These are phyloP conservation scores for Candida piceae DNA, from an alignment of 805 yeast species.

Conservation along the genomic window DNA sequence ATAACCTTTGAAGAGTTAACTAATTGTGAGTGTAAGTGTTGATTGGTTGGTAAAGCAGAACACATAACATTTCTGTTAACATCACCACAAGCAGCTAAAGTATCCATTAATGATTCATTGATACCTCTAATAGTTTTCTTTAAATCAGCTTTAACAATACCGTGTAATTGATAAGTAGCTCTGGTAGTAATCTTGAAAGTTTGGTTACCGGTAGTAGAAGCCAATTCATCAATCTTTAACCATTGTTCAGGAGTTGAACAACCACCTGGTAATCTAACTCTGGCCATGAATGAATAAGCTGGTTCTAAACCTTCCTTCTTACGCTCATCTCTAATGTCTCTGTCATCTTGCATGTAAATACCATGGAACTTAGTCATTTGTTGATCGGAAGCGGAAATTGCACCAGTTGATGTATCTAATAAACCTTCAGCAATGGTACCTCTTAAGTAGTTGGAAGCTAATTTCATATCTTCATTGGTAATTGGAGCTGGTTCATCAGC, in stretches of 20 bases:
- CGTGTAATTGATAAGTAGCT: constrained; percentile 95
- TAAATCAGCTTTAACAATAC: constrained; percentile 83
- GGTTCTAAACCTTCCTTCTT: constrained; percentile 93
- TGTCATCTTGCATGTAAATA: constrained; percentile 96
- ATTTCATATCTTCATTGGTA: constrained; percentile 94
- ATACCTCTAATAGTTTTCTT: constrained; percentile 90
- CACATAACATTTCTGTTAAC: constrained; percentile 95
- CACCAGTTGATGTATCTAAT: constrained; percentile 78
- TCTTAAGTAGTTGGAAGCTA: constrained; percentile 78
- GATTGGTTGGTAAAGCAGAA: constrained; percentile 83
- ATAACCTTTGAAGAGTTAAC: constrained; percentile 56
- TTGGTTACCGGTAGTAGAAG: constrained; percentile 83
- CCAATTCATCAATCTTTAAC: constrained; percentile 76
- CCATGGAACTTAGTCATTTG: constrained; percentile 97
- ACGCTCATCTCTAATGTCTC: constrained; percentile 91
- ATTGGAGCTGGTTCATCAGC: constrained; percentile 88
- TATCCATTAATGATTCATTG: constrained; percentile 86
- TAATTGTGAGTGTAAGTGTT: constrained; percentile 74
- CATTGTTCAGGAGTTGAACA: constrained; percentile 83
- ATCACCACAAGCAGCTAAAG: constrained; percentile 98
- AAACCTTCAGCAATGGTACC: constrained; percentile 91
- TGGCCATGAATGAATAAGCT: constrained; percentile 93
- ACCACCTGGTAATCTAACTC: constrained; percentile 94
- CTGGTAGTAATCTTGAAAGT: constrained; percentile 93
- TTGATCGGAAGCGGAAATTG: constrained; percentile 85